Evolutionary conservation across 352 stramenopile genomes (phyloP).

Genomic region (Phytophthora crassamura): DNA sequence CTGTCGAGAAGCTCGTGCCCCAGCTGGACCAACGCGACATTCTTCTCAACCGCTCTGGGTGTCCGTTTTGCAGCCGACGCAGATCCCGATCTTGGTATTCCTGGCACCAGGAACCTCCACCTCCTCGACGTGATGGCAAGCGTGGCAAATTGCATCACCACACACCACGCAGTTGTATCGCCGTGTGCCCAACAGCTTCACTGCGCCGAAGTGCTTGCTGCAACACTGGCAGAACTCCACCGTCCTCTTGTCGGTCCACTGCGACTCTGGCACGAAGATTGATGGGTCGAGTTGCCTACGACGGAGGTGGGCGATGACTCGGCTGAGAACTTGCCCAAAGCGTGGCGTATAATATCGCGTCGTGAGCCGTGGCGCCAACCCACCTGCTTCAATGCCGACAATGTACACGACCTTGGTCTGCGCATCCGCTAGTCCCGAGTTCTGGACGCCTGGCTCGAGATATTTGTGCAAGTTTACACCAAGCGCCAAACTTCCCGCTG

Average conservation of each 20-base stretch:
- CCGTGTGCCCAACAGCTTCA: conserved; percentile 36
- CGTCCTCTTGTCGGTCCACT: conserved; percentile 44
- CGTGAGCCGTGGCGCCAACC: conserved; percentile 37
- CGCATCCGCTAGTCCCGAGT: conserved; percentile 33
- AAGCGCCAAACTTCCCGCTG: too few species aligned
- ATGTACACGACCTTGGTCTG: conserved; percentile 48
- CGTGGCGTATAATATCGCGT: conserved; percentile 49
- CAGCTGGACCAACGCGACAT: conserved; percentile 29
- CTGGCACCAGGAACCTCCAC: conserved; percentile 41
- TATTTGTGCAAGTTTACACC: too few species aligned
- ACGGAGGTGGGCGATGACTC: conserved; percentile 42
- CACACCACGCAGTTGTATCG: conserved; percentile 59
- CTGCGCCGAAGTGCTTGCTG: conserved; percentile 44
- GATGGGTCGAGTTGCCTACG: conserved; percentile 34
- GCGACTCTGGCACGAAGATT: conserved; percentile 38
- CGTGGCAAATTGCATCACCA: conserved; percentile 57
- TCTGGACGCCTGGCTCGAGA: conserved; percentile 32
- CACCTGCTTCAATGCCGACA: conserved; percentile 50
- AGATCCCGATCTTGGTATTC: conserved; percentile 36
- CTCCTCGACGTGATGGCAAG: conserved; percentile 44
- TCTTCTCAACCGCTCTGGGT: conserved; percentile 4
- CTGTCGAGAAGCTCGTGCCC: conserved; percentile 22
- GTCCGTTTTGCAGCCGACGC: conserved; percentile 39
- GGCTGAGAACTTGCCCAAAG: conserved; percentile 46
- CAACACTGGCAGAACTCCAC: conserved; percentile 48